Evolutionary conservation across 176 grass and related monocot species (phyloP).

Genomic region (Eragrostis curvula): DNA sequence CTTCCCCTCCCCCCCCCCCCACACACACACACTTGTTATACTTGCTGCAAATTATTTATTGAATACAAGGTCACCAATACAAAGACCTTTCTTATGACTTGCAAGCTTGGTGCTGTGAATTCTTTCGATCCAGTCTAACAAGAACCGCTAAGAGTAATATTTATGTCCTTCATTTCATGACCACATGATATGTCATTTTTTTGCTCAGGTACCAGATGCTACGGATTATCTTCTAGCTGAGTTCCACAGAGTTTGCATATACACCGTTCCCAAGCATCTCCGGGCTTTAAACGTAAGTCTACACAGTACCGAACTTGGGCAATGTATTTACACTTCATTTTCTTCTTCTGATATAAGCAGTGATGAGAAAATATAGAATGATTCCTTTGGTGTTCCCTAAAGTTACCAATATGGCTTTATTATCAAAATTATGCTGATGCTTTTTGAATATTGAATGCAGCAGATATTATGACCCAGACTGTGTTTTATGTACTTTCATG

Average conservation of each 20-base stretch:
- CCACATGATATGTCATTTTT: too few relatives aligned
- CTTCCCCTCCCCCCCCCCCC: too few relatives aligned
- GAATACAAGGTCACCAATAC: background rate
- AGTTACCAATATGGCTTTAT: background rate
- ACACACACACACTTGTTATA: background rate
- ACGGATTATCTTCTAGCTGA: conserved; percentile 91
- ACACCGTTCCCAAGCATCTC: conserved; percentile 91
- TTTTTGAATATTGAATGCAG: conserved; percentile 8
- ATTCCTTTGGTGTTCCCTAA: background rate
- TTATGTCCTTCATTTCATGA: background rate
- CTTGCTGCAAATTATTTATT: conserved; percentile 17
- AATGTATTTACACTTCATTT: too few relatives aligned
- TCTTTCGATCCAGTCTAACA: conserved; percentile 20
- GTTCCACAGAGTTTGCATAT: conserved; percentile 90
- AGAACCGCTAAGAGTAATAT: background rate
- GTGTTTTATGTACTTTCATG: background rate
- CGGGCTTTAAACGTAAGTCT: conserved; percentile 87
- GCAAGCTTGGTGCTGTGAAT: background rate
- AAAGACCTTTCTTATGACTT: background rate
- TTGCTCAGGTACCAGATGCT: conserved; percentile 72
- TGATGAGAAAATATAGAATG: background rate
- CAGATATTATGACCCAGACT: conserved; percentile 4
- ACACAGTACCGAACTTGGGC: background rate
- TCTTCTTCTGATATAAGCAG: too few relatives aligned
- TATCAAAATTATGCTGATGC: conserved; percentile 9